Conservation (phyloP, 345 rosid genomes). For the Carallia pectinifolia region DNA sequence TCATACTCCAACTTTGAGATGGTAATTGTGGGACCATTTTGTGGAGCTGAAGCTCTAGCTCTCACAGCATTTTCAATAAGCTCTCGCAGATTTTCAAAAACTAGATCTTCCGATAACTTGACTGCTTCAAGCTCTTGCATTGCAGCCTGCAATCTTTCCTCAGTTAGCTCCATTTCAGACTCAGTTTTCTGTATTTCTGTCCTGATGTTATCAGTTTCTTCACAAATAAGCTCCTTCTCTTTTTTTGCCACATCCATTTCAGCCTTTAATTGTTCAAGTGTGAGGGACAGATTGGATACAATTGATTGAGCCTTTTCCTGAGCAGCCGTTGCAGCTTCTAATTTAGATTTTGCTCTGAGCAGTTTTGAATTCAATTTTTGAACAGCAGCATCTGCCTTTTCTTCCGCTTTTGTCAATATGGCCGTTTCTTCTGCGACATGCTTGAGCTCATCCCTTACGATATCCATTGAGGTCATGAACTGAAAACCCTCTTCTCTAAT, state of each 20-base stretch:
- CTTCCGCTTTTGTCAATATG: constrained; percentile 42
- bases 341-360: constrained; percentile 59
- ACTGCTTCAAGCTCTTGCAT: constrained; percentile 62
- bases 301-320: constrained; percentile 57
- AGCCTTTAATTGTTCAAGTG: constrained; percentile 55
- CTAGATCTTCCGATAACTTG: constrained; percentile 53
- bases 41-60: constrained; percentile 49
- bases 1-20: constrained; percentile 82
- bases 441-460: constrained; percentile 56
- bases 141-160: constrained; percentile 53
- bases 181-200: constrained; percentile 49
- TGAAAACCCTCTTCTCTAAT: constrained; percentile 54
- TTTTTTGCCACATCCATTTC: constrained; percentile 59
- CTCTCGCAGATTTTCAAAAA: constrained; percentile 53
- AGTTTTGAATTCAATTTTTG: constrained; percentile 67
- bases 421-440: constrained; percentile 49
- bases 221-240: constrained; percentile 44
- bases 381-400: constrained; percentile 43
- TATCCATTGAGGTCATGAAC: constrained; percentile 67
- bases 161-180: constrained; percentile 43
- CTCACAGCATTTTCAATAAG: constrained; percentile 45
- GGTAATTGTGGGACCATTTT: constrained; percentile 41
- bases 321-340: constrained; percentile 50
- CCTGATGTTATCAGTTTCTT: constrained; percentile 50
- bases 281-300: constrained; percentile 44